phyloP scores from a whole-genome alignment of 345 rosid species.

The Trapa incisa region DNA sequence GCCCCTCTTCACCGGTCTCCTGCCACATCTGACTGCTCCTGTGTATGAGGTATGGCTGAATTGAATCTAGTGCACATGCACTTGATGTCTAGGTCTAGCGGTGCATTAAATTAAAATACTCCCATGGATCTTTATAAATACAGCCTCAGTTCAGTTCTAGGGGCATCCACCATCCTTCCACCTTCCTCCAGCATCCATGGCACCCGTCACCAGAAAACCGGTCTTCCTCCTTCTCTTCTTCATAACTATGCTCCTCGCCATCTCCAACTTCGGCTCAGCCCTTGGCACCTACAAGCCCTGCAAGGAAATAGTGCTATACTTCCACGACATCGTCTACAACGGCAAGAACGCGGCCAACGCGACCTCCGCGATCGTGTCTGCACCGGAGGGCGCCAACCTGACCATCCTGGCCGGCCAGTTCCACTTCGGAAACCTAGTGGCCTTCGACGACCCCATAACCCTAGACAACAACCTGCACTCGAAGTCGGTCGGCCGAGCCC shows the following conservation, averaged over 20 bases:
- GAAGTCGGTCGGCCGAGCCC: conserved; percentile 26
- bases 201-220: neutral
- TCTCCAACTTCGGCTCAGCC: neutral
- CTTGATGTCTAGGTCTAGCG: no score
- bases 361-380: conserved; percentile 29
- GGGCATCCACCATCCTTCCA: no score
- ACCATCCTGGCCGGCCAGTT: conserved; percentile 20
- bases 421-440: conserved; percentile 35
- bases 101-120: no score
- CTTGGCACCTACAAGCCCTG: conserved; percentile 23
- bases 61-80: no score
- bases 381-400: conserved; percentile 23
- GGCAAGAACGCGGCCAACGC: conserved; percentile 34
- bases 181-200: neutral
- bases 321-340: conserved; percentile 40
- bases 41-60: no score
- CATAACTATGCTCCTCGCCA: neutral
- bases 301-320: conserved; percentile 34
- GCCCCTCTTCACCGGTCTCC: no score
- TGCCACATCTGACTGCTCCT: no score
- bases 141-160: no score
- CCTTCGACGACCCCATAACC: conserved; percentile 43
- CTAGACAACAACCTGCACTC: conserved; percentile 38
- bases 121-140: no score
- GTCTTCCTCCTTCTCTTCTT: neutral